Conservation (phyloP, 352 stramenopile genomes). For the Globisporangium okanoganense region DNA sequence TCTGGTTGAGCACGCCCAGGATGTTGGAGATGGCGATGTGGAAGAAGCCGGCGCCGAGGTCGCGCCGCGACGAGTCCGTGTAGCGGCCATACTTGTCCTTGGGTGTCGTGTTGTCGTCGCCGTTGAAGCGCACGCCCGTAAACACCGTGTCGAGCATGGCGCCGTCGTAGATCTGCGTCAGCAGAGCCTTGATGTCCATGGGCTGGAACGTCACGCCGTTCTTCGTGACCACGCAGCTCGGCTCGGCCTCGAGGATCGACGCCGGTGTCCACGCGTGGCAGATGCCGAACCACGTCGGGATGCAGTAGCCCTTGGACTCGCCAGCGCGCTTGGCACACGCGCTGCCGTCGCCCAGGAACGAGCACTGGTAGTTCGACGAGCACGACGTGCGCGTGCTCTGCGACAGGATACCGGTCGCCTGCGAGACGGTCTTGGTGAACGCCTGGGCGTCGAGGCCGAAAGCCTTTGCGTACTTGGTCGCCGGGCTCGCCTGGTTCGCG, state of each 20-base stretch:
- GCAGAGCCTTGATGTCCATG: slow-evolving; percentile 52
- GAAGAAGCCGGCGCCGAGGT: slow-evolving; percentile 12
- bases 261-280: slow-evolving; percentile 54
- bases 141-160: slow-evolving; percentile 10
- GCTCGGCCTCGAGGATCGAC: slow-evolving; percentile 30
- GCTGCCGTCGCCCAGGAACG: slow-evolving; percentile 28
- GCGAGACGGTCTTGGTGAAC: slow-evolving; percentile 25
- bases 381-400: slow-evolving; percentile 20
- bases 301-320: slow-evolving; percentile 26
- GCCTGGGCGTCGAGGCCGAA: slow-evolving; percentile 30
- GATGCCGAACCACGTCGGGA: slow-evolving; percentile 57
- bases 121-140: slow-evolving; percentile 18
- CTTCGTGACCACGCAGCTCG: slow-evolving; percentile 14
- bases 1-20: slow-evolving; percentile 12
- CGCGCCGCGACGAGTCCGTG: slow-evolving; percentile 13
- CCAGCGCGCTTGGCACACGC: slow-evolving; percentile 13
- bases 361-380: slow-evolving; percentile 23
- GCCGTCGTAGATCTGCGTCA: slow-evolving; percentile 21
- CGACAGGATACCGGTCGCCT: slow-evolving; percentile 10
- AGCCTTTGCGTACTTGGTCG: slow-evolving; percentile 47
- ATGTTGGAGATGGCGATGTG: slow-evolving; percentile 19
- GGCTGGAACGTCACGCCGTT: slow-evolving; percentile 45
- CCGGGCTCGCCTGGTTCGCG: slow-evolving; percentile 20
- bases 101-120: slow-evolving; percentile 2
- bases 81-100: slow-evolving; percentile 18